Conservation (phyloP, 1,284 basidiomycete genomes). For the Trichosporon ovoides region DNA sequence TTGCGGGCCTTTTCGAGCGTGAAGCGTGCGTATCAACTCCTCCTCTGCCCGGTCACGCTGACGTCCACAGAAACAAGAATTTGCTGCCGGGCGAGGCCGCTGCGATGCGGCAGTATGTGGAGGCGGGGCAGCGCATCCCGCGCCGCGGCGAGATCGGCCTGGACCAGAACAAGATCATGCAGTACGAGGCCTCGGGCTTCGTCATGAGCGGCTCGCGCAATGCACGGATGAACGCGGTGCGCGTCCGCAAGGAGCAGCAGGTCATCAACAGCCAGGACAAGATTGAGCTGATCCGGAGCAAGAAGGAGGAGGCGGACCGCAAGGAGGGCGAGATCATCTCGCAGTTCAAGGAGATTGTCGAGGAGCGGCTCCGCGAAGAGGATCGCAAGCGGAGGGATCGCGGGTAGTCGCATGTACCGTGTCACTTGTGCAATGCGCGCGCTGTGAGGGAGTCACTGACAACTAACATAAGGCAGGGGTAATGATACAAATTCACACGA, state of each 20-base stretch:
- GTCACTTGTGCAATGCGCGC: background rate
- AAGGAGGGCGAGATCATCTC: conserved; percentile 62
- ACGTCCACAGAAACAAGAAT: conserved; percentile 59
- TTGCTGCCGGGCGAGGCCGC: conserved; percentile 90
- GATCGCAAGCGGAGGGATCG: conserved; percentile 1
- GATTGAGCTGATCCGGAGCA: conserved; percentile 82
- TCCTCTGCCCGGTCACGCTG: background rate
- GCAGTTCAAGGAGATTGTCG: conserved; percentile 73
- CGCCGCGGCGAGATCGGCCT: conserved; percentile 97
- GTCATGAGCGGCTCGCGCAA: conserved; percentile 97
- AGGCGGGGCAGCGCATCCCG: conserved; percentile 87
- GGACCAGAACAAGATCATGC: conserved; percentile 75
- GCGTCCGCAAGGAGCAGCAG: conserved; percentile 95
- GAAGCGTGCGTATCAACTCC: conserved; percentile 50
- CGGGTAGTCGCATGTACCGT: background rate
- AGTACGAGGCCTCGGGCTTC: conserved; percentile 85
- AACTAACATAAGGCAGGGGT: background rate
- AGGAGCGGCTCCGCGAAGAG: conserved; percentile 49
- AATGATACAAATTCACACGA: background rate
- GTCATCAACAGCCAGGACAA: conserved; percentile 98
- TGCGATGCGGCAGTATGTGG: conserved; percentile 92
- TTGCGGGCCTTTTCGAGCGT: conserved; percentile 58
- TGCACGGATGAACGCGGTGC: conserved; percentile 91
- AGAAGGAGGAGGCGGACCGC: conserved; percentile 85
- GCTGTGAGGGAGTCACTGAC: no score